Percentiles rank a stretch among this genome's conserved stretches.
phyloP scores from a whole-genome alignment of 768 basidiomycete genomes.

The Tylopilus intermedius region DNA sequence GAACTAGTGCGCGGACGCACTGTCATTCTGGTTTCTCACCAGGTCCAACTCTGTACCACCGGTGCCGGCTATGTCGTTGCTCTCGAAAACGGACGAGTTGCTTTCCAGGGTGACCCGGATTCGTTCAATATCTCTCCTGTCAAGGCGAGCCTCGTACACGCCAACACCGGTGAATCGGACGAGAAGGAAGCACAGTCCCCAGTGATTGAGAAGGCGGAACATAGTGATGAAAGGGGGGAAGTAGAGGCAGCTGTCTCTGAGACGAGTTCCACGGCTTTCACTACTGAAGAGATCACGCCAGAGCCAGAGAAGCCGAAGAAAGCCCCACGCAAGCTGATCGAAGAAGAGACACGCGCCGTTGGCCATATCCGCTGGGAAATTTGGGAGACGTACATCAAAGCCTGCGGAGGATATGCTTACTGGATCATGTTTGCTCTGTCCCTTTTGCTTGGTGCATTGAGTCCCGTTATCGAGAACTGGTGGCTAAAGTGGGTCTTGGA shows the following conservation, averaged over 20 bases:
- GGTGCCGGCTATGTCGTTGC: constrained; percentile 80
- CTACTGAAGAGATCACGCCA: constrained; percentile 33
- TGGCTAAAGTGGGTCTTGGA: constrained; percentile 51
- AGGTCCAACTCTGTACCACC: constrained; percentile 81
- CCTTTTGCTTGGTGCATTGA: constrained; percentile 52
- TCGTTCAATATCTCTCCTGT: constrained; percentile 65
- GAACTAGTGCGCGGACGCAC: constrained; percentile 76
- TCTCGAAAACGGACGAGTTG: constrained; percentile 64
- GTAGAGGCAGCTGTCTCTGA: constrained; percentile 32
- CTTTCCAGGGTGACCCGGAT: constrained; percentile 63
- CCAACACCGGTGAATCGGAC: constrained; percentile 36
- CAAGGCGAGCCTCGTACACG: constrained; percentile 62
- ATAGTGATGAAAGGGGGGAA: constrained; percentile 8
- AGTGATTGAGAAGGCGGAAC: constrained; percentile 2
- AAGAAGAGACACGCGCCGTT: constrained; percentile 76
- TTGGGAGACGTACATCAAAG: constrained; percentile 56
- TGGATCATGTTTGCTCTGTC: constrained; percentile 55
- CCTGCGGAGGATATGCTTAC: constrained; percentile 46
- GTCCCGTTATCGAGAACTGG: constrained; percentile 67
- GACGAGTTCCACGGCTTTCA: constrained; percentile 40
- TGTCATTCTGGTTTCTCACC: constrained; percentile 87
- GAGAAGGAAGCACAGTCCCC: constrained; percentile 37
- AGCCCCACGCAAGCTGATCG: constrained; percentile 74
- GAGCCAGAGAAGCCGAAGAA: constrained; percentile 45
- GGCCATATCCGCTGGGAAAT: constrained; percentile 64